A percentile compares a stretch with the other conserved stretches of the same genome.
phyloP scores from a whole-genome alignment of 129 eudicot species.

The Oenanthe sinensis region DNA sequence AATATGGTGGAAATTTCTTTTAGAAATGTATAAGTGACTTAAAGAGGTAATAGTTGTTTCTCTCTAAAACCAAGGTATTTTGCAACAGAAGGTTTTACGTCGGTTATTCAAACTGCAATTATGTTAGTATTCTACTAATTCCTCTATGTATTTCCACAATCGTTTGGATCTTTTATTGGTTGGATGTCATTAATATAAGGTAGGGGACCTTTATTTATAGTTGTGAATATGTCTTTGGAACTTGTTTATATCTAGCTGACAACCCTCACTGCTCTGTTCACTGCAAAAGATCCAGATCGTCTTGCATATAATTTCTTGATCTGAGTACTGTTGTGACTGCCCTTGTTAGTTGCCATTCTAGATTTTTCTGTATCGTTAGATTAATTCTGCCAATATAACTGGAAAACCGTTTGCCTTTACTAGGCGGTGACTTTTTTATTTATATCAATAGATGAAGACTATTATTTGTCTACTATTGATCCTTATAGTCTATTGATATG shows the following conservation, averaged over 20 bases:
- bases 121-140: neutral
- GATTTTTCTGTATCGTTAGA: neutral
- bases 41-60: neutral
- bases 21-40: no score
- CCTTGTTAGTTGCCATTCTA: neutral
- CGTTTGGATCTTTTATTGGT: no score
- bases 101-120: neutral
- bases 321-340: neutral
- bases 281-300: no score
- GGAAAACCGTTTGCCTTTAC: neutral
- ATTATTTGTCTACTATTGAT: neutral
- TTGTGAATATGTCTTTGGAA: neutral
- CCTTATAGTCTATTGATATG: constrained; percentile 13
- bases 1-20: no score
- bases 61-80: neutral
- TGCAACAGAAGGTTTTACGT: neutral
- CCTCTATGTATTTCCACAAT: neutral
- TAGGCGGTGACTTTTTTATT: no score
- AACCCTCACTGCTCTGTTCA: no score
- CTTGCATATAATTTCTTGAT: neutral
- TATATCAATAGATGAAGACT: no score
- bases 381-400: neutral
- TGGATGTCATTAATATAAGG: neutral
- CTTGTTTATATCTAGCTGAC: no score
- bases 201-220: neutral